Evolutionary conservation across 2,329 filamentous ascomycete genomes (phyloP).

Genomic region (Daldinia sp.): DNA sequence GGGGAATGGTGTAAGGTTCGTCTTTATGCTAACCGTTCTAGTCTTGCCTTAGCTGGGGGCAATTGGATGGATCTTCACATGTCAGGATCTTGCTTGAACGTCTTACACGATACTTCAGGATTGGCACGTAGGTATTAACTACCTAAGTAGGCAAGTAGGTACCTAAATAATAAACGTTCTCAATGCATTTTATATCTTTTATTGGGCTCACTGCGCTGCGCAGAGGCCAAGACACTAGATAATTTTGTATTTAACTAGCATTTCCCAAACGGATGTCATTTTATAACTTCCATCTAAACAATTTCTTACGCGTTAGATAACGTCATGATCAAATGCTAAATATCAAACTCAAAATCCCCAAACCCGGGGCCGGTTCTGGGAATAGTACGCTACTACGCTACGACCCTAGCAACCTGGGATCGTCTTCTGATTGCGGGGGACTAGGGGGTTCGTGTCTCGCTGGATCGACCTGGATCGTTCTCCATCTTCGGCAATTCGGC

Average conservation of each 20-base stretch:
- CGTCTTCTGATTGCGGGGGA: conserved; percentile 32
- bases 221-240: background rate
- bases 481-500: conserved; percentile 55
- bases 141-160: too few relatives aligned
- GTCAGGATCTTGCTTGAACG: background rate
- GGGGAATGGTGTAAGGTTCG: background rate
- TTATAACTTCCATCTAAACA: background rate
- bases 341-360: conserved; percentile 1
- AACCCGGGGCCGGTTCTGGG: conserved; percentile 11
- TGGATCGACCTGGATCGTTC: conserved; percentile 22
- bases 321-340: conserved; percentile 41
- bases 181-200: background rate
- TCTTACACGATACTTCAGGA: too few relatives aligned
- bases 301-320: background rate
- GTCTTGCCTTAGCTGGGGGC: background rate
- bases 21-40: background rate
- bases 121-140: too few relatives aligned
- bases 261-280: background rate
- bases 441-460: conserved; percentile 16
- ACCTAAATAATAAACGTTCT: too few relatives aligned
- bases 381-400: conserved; percentile 1
- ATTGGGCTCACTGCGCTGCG: background rate
- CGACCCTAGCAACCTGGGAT: too few relatives aligned
- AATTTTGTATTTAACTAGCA: too few relatives aligned
- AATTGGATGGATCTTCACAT: conserved; percentile 30